Percentiles rank a stretch among this genome's conserved stretches.
Evolutionary conservation across 768 basidiomycete genomes (phyloP).

Genomic region (Mrakia blollopis): DNA sequence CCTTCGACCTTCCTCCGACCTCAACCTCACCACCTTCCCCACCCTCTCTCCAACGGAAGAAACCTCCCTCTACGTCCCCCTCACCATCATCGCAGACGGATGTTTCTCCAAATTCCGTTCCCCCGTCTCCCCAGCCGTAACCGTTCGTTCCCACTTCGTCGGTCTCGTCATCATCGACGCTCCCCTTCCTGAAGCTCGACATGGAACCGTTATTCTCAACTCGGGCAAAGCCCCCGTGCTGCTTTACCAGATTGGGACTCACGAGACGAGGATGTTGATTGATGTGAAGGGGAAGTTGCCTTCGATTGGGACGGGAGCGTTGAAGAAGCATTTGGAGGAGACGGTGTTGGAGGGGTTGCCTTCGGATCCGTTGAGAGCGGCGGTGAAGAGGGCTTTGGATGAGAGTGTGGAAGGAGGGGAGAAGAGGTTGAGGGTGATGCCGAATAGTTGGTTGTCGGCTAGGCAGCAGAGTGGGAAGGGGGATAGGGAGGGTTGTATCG

Average conservation of each 20-base stretch:
- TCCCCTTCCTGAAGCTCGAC: conserved; percentile 45
- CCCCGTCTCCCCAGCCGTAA: conserved; percentile 34
- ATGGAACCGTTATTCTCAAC: conserved; percentile 43
- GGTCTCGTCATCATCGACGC: conserved; percentile 78
- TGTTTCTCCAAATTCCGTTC: conserved; percentile 91
- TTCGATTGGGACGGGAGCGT: conserved; percentile 52
- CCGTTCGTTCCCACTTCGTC: conserved; percentile 71
- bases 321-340: conserved; percentile 68
- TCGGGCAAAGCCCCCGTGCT: conserved; percentile 81
- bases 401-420: conserved; percentile 39
- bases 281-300: conserved; percentile 83
- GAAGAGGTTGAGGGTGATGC: conserved; percentile 85
- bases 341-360: conserved; percentile 81
- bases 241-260: conserved; percentile 76
- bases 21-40: conserved; percentile 21
- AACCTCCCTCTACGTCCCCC: conserved; percentile 57
- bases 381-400: conserved; percentile 66
- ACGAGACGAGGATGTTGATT: conserved; percentile 88
- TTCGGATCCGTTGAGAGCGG: conserved; percentile 54
- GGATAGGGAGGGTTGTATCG: conserved; percentile 64
- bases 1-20: conserved; percentile 40
- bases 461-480: conserved; percentile 54
- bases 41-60: conserved; percentile 19
- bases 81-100: conserved; percentile 88
- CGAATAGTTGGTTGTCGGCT: conserved; percentile 86